Evolutionary conservation across 2,329 filamentous ascomycete species (phyloP), one percentile per base, ranked within the genome.

Genomic region (Teratosphaeria zuluensis): DNA sequence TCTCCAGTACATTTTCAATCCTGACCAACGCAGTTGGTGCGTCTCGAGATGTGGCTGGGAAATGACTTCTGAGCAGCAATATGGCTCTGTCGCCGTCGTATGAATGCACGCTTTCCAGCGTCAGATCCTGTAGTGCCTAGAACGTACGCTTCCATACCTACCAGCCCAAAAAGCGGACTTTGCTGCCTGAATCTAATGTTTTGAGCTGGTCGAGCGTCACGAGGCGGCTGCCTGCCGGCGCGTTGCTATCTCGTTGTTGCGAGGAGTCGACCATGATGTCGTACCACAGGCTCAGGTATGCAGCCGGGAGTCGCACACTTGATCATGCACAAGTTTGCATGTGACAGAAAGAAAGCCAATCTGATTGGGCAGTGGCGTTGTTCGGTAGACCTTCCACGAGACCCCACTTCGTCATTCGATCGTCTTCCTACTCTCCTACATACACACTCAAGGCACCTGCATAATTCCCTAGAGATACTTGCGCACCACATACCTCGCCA

Each of bases 81-180:
- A 78, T 79, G 9, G 82, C 91, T 8, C 78, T 80, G 14, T 74
- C 65, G 51, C 80, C 77, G 56, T 80, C 72, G 67, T 88, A 88
- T 35, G 76, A 73, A 42, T 80, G 79, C 35, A 88, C 81, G 68
- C 85, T 88, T 68, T 42, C 24, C n/a, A 7, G 8, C 16, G 56
- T 55, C 21, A 38, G 54, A 35, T 19, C 28, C 54, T 32, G 30
- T 53, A 55, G 32, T 31, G 53, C 42, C 51, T 28, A 58, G 32
- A 46, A 48, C 31, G 35, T 35, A n/a, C n/a, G 16, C 11, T 32
- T n/a, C 16, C 54, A 48, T 54, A 75, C 84, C 76, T 80, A 96
- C 92, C 92, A 96, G 73, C 90, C 92, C 55, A 97, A 75, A 73
- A 97, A 95, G 61, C 92, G 86, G 61, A 96, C 87, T 76, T 97